phyloP scores from a whole-genome alignment of 352 stramenopile genomes.

The Phytopythium cucurbitacearum region DNA sequence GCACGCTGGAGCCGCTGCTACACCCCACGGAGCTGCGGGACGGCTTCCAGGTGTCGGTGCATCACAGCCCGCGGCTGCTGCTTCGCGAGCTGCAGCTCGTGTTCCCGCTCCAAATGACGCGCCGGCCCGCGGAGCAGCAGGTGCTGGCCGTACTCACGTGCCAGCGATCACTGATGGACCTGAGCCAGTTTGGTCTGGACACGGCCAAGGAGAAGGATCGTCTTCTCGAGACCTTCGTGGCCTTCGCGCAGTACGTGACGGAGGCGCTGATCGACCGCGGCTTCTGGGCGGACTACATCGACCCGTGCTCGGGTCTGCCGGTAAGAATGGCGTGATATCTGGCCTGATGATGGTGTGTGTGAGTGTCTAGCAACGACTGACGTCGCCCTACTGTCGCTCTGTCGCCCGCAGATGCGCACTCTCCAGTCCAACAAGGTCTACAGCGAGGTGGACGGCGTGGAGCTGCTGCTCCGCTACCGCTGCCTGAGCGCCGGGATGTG shows the following conservation, averaged over 20 bases:
- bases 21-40: slow-evolving; percentile 47
- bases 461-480: slow-evolving; percentile 81
- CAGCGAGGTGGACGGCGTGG: slow-evolving; percentile 95
- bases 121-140: slow-evolving; percentile 21
- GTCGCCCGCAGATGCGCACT: slow-evolving; percentile 80
- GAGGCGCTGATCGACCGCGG: slow-evolving; percentile 64
- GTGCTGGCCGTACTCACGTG: slow-evolving; percentile 92
- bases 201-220: slow-evolving; percentile 95
- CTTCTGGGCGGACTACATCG: slow-evolving; percentile 97
- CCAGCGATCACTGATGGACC: slow-evolving; percentile 91
- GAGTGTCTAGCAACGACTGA: neutral
- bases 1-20: slow-evolving; percentile 38
- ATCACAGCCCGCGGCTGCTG: slow-evolving; percentile 64
- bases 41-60: slow-evolving; percentile 79
- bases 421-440: slow-evolving; percentile 93
- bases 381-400: neutral
- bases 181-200: slow-evolving; percentile 92
- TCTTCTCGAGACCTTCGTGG: slow-evolving; percentile 94
- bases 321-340: slow-evolving; percentile 17
- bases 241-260: slow-evolving; percentile 88
- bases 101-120: slow-evolving; percentile 57
- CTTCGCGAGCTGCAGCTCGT: slow-evolving; percentile 79
- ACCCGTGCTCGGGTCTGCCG: slow-evolving; percentile 95
- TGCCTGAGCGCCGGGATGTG: slow-evolving; percentile 91
- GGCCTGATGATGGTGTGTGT: neutral